Conservation (phyloP, 2,329 filamentous ascomycete genomes). For the Juglanconis juglandina region DNA sequence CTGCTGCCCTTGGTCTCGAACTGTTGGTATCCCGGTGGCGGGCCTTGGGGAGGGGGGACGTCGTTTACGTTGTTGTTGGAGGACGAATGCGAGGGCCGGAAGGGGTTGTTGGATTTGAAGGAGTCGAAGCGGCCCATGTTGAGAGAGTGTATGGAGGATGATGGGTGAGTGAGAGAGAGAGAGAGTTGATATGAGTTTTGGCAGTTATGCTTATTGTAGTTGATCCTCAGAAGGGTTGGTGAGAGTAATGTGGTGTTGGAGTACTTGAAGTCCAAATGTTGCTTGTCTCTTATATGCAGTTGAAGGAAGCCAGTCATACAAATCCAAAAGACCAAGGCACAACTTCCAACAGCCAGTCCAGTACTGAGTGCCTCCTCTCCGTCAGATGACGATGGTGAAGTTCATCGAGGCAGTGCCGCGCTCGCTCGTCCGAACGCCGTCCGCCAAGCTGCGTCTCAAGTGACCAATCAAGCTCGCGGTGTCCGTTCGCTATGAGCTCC, state of each 20-base stretch:
- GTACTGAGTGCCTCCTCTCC: neutral
- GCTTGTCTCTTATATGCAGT: no score
- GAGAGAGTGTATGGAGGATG: neutral
- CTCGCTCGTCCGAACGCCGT: neutral
- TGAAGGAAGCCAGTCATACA: no score
- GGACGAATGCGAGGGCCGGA: slow-evolving; percentile 18
- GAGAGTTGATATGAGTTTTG: neutral
- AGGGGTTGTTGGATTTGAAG: slow-evolving; percentile 18
- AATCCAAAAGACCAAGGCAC: no score
- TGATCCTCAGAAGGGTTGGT: neutral
- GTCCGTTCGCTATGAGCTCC: neutral
- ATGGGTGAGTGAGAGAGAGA: slow-evolving; percentile 1
- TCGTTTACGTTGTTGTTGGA: slow-evolving; percentile 8
- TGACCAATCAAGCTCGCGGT: neutral
- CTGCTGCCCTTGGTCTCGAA: neutral
- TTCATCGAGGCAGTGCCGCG: neutral
- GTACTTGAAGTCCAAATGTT: neutral
- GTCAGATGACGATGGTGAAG: neutral
- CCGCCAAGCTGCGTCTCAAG: neutral
- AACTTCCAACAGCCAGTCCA: neutral
- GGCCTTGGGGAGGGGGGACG: slow-evolving; percentile 22
- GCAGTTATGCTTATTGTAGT: neutral
- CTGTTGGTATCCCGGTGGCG: slow-evolving; percentile 22
- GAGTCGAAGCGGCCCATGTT: slow-evolving; percentile 11
- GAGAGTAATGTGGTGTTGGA: neutral